Base-by-base conservation (phyloP, 768 basidiomycete species). In the Lentinula lateritia region DNA sequence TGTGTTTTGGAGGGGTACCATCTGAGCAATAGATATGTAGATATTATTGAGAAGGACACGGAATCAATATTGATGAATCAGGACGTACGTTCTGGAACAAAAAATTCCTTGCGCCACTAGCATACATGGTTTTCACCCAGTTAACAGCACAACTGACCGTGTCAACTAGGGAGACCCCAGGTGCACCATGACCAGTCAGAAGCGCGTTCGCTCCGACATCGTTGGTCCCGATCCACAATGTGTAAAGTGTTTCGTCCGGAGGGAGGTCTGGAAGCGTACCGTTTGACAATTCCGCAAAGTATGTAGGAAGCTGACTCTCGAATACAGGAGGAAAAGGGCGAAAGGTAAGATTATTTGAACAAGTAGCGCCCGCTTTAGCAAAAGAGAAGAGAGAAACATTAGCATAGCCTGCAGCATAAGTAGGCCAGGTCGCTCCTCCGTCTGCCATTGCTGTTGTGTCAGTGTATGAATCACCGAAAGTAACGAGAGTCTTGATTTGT, bases 151-250 rank as follows among this genome's bases (percentile, higher is more conserved):
- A 81, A 32, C 65, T 59, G 28, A 75, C 69, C 0, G 76, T 76
- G 54, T 80, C 69, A 5, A 81, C 80, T 54, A 83, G 66, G 2
- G 77, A 80, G 16, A 76, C 76, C 10, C 50, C 46, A 12, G 39
- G 50, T 6, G 58, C 62, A 16, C 62, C 62, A n/a, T 60, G 61
- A 32, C 61, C 61, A 5, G 61, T 63, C 32, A 63, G 34, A 2
- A 63, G 39, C 5, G 50, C 57, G 39, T 60, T 63, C 20, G 50
- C 52, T 9, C 62, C 62, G 16, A 63, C 76, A 66, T 89, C 88
- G 63, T 84, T 85, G 3, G 84, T 85, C 13, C 87, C 86, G 62
- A 88, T 84, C 87, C 87, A 89, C 6, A 88, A 73, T 0, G 83
- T 83, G 68, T 84, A 88, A 2, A 88, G 63, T 1, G 87, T 88